phyloP scores from a whole-genome alignment of 257 asterid genomes.

The Nicotiana knightiana region DNA sequence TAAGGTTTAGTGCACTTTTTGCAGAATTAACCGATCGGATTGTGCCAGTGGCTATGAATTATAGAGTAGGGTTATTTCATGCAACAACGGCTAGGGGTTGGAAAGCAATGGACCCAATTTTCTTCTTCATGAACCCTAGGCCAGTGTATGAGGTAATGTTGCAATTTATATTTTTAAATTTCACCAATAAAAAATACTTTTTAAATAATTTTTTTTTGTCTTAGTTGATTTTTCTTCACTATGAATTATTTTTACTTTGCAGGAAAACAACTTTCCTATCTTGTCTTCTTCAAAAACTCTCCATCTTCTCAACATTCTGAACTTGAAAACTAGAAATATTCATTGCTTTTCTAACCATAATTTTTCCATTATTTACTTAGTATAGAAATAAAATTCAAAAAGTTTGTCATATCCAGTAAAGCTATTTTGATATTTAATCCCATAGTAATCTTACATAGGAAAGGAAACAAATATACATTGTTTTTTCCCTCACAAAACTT shows the following conservation, averaged over 20 bases:
- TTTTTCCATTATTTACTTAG: neutral
- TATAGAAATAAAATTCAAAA: neutral
- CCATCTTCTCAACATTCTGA: neutral
- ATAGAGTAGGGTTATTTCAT: constrained; percentile 73
- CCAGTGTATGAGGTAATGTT: constrained; percentile 59
- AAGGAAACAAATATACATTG: too few relatives aligned
- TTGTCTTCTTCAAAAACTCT: neutral
- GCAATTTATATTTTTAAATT: neutral
- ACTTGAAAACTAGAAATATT: neutral
- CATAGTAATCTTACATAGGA: neutral
- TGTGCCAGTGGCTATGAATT: constrained; percentile 86
- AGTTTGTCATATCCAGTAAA: neutral
- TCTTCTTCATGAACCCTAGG: constrained; percentile 89
- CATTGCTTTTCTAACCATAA: neutral
- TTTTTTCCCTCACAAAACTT: too few relatives aligned
- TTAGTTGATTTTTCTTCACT: neutral
- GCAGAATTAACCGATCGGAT: constrained; percentile 77
- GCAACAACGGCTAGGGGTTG: constrained; percentile 91
- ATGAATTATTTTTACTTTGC: neutral
- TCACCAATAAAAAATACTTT: neutral
- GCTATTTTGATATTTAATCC: neutral
- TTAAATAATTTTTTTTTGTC: neutral
- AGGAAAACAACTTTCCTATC: neutral
- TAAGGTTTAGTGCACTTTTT: constrained; percentile 74
- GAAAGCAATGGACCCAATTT: constrained; percentile 79